Base-by-base conservation (phyloP, 148 eudicot species). In the Rhododendron vialii region DNA sequence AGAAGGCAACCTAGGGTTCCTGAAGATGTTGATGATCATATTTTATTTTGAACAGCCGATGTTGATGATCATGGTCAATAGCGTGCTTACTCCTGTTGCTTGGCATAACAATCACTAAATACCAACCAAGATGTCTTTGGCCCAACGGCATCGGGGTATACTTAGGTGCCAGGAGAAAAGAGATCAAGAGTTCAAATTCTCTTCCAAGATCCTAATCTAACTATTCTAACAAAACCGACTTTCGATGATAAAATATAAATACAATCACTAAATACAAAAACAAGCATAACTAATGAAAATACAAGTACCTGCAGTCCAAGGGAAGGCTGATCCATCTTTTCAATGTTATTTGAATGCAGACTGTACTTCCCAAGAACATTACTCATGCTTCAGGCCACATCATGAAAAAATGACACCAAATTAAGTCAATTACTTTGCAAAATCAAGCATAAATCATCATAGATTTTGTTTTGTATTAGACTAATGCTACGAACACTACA, bases 371-470 rank as follows among this genome's bases (percentile, higher is more conserved):
- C 84, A 73, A 94, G 87, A 61, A 92, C 89, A 67, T 92, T 91
- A 77, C 88, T 89, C 94, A 93, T 92, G 92, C 97, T 94, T 85
- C 85, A 88, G 11, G 74, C 26, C 26, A 5, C 7, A 71, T 22
- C 45, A 78, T 12, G 33, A 26, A 43, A 74, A 78, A 4, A 47
- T 71, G 1, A 20, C 2, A 28, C 50, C 14, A 48, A 14, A 48
- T 28, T 4, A 28, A 28, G 7, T 67, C 30, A 67, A 3, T 20
- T 55, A 55, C 22, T 26, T 9, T 2, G 74, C 13, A 26, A 67
- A n/a, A 11, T 67, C 35, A 26, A 67, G 33, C 74, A 67, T 67
- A 30, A 71, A 30, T 30, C 76, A 59, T 20, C 65, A 59, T 59
- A 59, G 24, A 13, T 59, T 59, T 15, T 14, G 59, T 57, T 57